Conservation (phyloP, 805 yeast species). For the Kodamaea fukazawae region DNA sequence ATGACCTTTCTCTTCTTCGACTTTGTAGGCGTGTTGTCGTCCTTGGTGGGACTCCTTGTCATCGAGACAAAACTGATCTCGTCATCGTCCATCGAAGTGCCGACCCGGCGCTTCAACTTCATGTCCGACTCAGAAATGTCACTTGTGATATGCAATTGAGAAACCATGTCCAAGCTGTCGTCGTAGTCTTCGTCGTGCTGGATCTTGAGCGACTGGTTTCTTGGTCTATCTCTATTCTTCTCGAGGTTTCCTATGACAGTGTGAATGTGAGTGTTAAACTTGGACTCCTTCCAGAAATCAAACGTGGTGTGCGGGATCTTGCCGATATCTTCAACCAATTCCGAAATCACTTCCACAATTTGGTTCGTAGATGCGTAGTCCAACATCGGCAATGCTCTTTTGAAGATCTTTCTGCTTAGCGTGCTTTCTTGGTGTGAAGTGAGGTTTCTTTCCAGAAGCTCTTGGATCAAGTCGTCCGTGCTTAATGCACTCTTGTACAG, state of each 20-base stretch:
- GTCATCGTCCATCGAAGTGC: no score
- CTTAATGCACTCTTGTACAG: slow-evolving; percentile 8
- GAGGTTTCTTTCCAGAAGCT: slow-evolving; percentile 4
- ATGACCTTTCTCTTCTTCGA: no score
- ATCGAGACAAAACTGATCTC: no score
- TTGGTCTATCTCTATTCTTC: slow-evolving; percentile 11
- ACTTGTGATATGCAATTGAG: slow-evolving; percentile 12
- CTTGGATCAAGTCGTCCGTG: slow-evolving; percentile 5
- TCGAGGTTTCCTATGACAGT: neutral
- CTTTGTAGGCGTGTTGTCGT: no score
- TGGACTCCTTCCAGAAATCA: slow-evolving; percentile 1
- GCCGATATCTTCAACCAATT: neutral
- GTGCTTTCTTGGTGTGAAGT: neutral
- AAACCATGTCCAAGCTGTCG: slow-evolving; percentile 16
- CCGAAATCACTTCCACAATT: slow-evolving; percentile 2
- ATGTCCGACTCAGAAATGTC: neutral
- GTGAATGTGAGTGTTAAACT: neutral
- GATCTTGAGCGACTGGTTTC: slow-evolving; percentile 17
- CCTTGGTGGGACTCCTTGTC: no score
- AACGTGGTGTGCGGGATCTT: neutral
- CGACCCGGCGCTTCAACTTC: no score
- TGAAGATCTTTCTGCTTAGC: neutral
- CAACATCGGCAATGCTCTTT: slow-evolving; percentile 1
- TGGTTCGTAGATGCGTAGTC: neutral
- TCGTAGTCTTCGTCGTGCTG: slow-evolving; percentile 15